Evolutionary conservation across 2,329 filamentous ascomycete species (phyloP), one percentile per base, ranked within the genome.

Genomic region (Claviceps spartinae): DNA sequence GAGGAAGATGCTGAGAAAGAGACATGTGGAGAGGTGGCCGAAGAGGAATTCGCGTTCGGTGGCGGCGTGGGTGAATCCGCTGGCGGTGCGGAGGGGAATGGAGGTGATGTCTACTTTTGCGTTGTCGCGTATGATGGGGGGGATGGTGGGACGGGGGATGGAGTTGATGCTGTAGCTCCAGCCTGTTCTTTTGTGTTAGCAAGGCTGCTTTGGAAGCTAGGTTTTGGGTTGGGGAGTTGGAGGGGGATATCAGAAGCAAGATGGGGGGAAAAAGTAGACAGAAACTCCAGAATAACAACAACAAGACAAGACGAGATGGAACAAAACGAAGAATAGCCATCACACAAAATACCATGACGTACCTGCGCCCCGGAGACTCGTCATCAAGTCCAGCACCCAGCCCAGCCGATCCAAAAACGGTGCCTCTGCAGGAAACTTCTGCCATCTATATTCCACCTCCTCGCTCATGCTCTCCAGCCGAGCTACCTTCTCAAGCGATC

Each of bases 1-100:
- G 8, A 95, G 70, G 7, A 78, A 55, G 13, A 93, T 56, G 62
- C 87, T 93, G 56, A 73, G 72, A 40, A 75, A 52, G 2, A 78
- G 51, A n/a, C 83, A 67, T 5, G 62, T 69, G 8, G 11, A 81
- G 54, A 26, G 73, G 72, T 16, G 61, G 58, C 52, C 66, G 63
- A 42, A 82, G 30, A 34, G 52, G 44, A 83, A 74, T 3, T 69
- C 61, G 22, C 58, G 58, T 38, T 69, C 67, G 4, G 72, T 75
- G 5, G 65, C 58, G 53, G 65, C 68, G 22, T 72, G 69, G 49
- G 62, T 61, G 58, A 71, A 76, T 24, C 79, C 79, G 36, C 71
- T 65, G 14, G 60, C 61, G 6, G 73, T 76, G 47, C 57, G 54
- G 5, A 68, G 57, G 1, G 73, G 70, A 43, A 75, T 70, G 22